A percentile compares a stretch with the other conserved stretches of the same genome.
Evolutionary conservation across 139 green algal species (phyloP).

Genomic region (Tetraselmis chui): DNA sequence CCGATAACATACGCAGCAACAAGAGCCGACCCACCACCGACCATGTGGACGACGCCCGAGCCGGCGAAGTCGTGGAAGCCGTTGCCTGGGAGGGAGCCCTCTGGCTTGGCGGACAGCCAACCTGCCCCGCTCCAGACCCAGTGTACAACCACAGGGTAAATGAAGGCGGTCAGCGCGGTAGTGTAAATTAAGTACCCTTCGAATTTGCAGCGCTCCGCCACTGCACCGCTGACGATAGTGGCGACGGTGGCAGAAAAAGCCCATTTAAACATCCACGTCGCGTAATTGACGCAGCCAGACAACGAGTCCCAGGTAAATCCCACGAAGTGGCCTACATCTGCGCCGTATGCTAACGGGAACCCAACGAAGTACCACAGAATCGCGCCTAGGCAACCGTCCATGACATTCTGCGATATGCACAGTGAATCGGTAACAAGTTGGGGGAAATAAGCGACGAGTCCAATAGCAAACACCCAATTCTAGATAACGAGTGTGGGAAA

Average conservation of each 20-base stretch:
- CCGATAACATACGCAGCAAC: no score
- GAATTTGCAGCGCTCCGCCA: conserved; percentile 68
- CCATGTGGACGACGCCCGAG: no score
- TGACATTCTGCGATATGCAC: no score
- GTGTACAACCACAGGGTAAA: conserved; percentile 68
- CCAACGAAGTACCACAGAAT: conserved; percentile 24
- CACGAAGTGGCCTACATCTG: no score
- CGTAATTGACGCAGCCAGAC: no score
- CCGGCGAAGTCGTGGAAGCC: no score
- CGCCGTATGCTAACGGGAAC: conserved; percentile 32
- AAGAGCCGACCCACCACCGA: no score
- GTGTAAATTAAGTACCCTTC: conserved; percentile 55
- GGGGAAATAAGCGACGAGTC: no score
- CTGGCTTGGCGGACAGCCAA: conserved; percentile 54
- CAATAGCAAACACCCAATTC: no score
- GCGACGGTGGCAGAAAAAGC: conserved; percentile 61
- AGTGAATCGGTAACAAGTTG: no score
- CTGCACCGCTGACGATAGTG: conserved; percentile 57
- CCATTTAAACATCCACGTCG: conserved; percentile 75
- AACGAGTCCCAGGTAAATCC: conserved; percentile 8
- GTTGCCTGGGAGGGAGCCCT: no score
- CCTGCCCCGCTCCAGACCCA: conserved; percentile 51
- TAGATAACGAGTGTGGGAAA: no score
- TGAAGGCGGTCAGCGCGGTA: conserved; percentile 50
- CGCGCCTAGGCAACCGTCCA: conserved; percentile 21